A percentile compares a stretch with the other conserved stretches of the same genome.
phyloP scores from a whole-genome alignment of 208 protist species.

The Leishmania major region DNA sequence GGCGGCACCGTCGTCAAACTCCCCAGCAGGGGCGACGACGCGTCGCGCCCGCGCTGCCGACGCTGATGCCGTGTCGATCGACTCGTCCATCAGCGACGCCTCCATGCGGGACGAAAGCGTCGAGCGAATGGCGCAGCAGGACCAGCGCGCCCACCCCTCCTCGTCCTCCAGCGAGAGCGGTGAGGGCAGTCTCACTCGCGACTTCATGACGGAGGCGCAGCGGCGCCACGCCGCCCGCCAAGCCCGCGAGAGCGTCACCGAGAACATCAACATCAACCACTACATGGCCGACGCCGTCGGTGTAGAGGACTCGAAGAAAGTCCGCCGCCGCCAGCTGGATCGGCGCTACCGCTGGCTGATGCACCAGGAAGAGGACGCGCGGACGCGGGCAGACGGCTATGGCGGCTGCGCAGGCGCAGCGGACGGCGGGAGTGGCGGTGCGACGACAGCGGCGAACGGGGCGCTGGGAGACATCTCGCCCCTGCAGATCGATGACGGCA shows the following conservation, averaged over 20 bases:
- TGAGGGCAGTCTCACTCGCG: conserved; percentile 18
- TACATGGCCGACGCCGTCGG: conserved; percentile 59
- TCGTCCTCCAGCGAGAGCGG: conserved; percentile 24
- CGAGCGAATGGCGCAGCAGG: conserved; percentile 27
- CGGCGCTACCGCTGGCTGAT: conserved; percentile 41
- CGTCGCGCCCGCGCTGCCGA: neutral
- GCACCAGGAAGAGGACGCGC: conserved; percentile 27
- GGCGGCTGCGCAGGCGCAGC: neutral
- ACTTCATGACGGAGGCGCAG: conserved; percentile 37
- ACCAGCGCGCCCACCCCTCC: conserved; percentile 21
- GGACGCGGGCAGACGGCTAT: conserved; percentile 9
- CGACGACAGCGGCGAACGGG: conserved; percentile 17
- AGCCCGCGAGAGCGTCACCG: conserved; percentile 51
- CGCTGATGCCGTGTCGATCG: conserved; percentile 37
- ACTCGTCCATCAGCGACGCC: conserved; percentile 68
- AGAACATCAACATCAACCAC: conserved; percentile 75
- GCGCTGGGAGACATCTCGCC: conserved; percentile 72
- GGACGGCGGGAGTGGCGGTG: neutral
- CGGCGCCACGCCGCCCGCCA: conserved; percentile 33
- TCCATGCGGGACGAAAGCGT: conserved; percentile 68
- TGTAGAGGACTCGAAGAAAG: conserved; percentile 16
- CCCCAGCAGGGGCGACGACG: neutral
- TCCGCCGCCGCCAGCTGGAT: conserved; percentile 32
- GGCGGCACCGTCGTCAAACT: neutral
- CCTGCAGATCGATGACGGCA: conserved; percentile 52